Conservation (phyloP, 306 rosid genomes). For the Prunus davidiana region DNA sequence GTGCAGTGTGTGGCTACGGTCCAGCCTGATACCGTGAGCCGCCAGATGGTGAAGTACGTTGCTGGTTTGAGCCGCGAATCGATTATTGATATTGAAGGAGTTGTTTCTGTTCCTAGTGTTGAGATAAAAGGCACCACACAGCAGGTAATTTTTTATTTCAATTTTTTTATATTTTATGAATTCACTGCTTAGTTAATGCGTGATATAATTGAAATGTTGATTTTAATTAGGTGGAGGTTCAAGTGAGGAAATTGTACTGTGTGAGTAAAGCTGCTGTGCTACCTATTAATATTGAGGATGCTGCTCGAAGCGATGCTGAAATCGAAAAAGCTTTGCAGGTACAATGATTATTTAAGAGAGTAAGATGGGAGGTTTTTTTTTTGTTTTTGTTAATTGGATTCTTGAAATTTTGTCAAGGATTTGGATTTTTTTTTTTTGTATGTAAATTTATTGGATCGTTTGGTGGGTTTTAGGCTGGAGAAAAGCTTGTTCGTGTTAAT, state of each 20-base stretch:
- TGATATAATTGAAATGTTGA: background rate
- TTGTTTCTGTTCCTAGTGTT: conserved; percentile 56
- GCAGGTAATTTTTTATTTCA: conserved; percentile 35
- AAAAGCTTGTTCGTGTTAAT: conserved; percentile 75
- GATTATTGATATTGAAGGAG: conserved; percentile 68
- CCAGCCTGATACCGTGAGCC: conserved; percentile 60
- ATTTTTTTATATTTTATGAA: background rate
- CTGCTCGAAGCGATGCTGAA: conserved; percentile 79
- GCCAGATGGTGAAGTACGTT: conserved; percentile 82
- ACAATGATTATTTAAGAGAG: background rate
- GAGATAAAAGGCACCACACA: conserved; percentile 78
- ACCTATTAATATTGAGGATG: conserved; percentile 83
- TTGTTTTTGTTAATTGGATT: background rate
- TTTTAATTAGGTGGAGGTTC: conserved; percentile 73
- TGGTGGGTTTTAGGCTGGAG: conserved; percentile 61
- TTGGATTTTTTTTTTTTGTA: background rate
- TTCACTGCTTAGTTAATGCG: background rate
- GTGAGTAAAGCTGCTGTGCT: conserved; percentile 63
- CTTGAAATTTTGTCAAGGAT: background rate
- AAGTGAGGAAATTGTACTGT: conserved; percentile 69
- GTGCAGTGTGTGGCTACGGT: conserved; percentile 83
- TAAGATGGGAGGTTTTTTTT: background rate
- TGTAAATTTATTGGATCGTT: conserved; percentile 20
- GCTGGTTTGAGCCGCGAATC: conserved; percentile 77
- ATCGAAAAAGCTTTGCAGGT: conserved; percentile 76